Evolutionary conservation across 257 asterid species (phyloP).

Genomic region (Galeopsis tetrahit): DNA sequence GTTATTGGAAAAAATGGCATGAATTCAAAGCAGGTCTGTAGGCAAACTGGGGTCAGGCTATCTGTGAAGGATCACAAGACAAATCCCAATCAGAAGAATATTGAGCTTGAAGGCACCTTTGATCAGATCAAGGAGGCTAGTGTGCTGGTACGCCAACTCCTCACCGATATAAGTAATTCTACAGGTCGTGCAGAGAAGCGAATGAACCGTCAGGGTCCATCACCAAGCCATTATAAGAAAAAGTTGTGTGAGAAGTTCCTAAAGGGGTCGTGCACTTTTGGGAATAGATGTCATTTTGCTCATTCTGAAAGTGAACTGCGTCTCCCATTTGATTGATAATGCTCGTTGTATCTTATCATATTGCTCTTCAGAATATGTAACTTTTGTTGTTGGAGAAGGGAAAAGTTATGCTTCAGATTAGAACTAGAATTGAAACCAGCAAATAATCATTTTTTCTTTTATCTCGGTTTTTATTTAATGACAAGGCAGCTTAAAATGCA

Average conservation of each 20-base stretch:
- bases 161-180: constrained; percentile 35
- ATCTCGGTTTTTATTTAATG: background rate
- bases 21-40: constrained; percentile 57
- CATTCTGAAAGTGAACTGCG: constrained; percentile 51
- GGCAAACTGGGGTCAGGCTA: constrained; percentile 54
- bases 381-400: constrained; percentile 10
- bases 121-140: constrained; percentile 66
- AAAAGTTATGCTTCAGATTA: background rate
- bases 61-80: constrained; percentile 57
- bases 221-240: constrained; percentile 41
- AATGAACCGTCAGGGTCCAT: constrained; percentile 30
- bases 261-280: constrained; percentile 52
- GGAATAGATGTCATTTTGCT: constrained; percentile 57
- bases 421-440: background rate
- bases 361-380: background rate
- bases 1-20: constrained; percentile 60
- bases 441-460: background rate
- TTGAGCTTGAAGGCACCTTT: constrained; percentile 66
- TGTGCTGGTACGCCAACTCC: constrained; percentile 50
- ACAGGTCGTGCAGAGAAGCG: constrained; percentile 32
- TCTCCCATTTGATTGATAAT: constrained; percentile 25
- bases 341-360: constrained; percentile 1
- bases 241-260: constrained; percentile 55
- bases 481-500: too few species aligned
- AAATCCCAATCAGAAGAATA: constrained; percentile 49